These are phyloP conservation scores for Cyclaneusma minus DNA, from an alignment of 2,329 filamentous ascomycete genomes.

Conservation along the genomic window DNA sequence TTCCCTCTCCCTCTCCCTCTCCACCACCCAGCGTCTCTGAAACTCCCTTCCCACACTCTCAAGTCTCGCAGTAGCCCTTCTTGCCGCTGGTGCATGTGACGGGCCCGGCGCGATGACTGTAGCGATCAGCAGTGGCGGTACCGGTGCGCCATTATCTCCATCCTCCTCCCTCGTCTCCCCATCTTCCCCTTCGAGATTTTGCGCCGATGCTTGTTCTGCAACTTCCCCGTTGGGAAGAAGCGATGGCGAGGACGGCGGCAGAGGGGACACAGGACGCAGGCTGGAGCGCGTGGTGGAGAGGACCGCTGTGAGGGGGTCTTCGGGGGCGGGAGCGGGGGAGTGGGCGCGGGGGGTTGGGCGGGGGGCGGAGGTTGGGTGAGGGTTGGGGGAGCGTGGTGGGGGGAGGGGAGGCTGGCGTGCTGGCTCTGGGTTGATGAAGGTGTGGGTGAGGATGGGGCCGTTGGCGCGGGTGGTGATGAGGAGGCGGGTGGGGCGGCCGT, in stretches of 20 bases:
- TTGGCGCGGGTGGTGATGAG: constrained; percentile 36
- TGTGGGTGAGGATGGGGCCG: constrained; percentile 24
- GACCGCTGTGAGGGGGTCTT: no score
- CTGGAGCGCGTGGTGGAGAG: no score
- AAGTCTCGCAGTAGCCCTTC: constrained; percentile 33
- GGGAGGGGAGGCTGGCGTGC: constrained; percentile 1
- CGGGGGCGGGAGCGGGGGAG: no score
- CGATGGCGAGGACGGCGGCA: neutral
- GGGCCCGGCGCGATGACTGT: constrained; percentile 35
- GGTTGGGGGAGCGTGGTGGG: no score
- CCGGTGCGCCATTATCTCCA: constrained; percentile 8
- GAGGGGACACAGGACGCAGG: no score
- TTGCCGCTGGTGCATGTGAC: constrained; percentile 32
- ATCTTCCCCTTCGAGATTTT: constrained; percentile 2
- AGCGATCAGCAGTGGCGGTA: constrained; percentile 35
- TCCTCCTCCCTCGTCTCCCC: constrained; percentile 5
- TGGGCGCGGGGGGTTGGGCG: no score
- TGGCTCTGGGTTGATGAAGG: constrained; percentile 25
- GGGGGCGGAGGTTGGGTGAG: no score
- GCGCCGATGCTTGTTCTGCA: neutral
- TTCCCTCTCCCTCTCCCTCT: constrained; percentile 9
- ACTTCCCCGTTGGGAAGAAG: neutral
- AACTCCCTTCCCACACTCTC: constrained; percentile 39
- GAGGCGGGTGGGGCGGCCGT: constrained; percentile 38
- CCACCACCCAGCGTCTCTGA: constrained; percentile 34